Evolutionary conservation across 345 rosid species (phyloP).

Genomic region (Eucalyptus pauciflora): DNA sequence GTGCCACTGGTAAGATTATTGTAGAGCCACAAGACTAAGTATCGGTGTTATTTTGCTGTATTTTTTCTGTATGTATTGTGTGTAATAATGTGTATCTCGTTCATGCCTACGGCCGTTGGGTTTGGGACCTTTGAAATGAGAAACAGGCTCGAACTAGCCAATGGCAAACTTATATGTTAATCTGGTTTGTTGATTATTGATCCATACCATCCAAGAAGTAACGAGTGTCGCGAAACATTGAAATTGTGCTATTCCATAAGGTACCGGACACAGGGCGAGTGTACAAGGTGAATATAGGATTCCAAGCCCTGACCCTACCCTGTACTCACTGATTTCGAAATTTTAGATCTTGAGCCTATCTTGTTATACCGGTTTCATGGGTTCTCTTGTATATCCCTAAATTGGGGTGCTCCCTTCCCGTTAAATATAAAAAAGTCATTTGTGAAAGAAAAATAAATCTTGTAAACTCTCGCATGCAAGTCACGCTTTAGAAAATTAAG

Average conservation of each 20-base stretch:
- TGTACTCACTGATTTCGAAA: neutral
- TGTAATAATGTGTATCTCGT: neutral
- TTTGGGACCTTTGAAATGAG: neutral
- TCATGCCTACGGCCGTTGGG: neutral
- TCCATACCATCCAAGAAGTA: neutral
- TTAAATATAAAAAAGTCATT: neutral
- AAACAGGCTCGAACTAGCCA: neutral
- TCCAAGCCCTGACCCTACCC: neutral
- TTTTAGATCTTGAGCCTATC: neutral
- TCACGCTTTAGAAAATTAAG: too few species aligned
- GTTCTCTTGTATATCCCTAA: neutral
- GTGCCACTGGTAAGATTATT: constrained; percentile 72
- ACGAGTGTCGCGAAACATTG: neutral
- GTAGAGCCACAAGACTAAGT: constrained; percentile 24
- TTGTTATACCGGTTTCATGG: neutral
- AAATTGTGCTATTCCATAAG: neutral
- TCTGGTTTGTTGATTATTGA: neutral
- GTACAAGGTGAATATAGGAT: too few species aligned
- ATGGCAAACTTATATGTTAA: neutral
- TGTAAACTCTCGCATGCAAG: too few species aligned
- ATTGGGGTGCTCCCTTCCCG: neutral
- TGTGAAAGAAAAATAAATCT: neutral
- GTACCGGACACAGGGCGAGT: neutral
- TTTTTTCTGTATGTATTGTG: neutral
- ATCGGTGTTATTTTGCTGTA: neutral